phyloP scores from a whole-genome alignment of 768 basidiomycete species.

The Jaapia argillacea region DNA sequence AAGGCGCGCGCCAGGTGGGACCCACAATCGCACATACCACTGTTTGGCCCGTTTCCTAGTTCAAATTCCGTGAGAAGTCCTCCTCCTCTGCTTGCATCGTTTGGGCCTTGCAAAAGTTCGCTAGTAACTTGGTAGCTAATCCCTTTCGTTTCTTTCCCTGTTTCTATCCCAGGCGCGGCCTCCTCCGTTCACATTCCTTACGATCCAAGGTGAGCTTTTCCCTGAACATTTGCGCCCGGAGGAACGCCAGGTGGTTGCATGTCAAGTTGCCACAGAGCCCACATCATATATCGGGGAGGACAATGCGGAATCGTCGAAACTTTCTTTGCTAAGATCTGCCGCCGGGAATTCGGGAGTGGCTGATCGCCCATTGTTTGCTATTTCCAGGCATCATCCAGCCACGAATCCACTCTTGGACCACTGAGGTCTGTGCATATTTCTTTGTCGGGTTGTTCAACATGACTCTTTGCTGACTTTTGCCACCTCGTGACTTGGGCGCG shows the following conservation, averaged over 20 bases:
- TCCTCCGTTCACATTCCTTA: slow-evolving; percentile 63
- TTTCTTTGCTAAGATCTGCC: too few relatives aligned
- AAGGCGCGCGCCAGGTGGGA: neutral
- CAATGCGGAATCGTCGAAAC: too few relatives aligned
- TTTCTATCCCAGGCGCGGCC: slow-evolving; percentile 49
- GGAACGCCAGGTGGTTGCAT: neutral
- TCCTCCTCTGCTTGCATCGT: neutral
- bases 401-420: neutral
- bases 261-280: too few relatives aligned
- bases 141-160: slow-evolving; percentile 2
- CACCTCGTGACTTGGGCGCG: neutral
- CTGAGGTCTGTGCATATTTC: neutral
- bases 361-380: neutral
- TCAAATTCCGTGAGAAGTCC: neutral
- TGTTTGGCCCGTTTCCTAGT: neutral
- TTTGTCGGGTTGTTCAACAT: too few relatives aligned
- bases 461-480: neutral
- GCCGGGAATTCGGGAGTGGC: too few relatives aligned
- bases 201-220: slow-evolving; percentile 35
- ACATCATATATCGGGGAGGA: too few relatives aligned
- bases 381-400: too few relatives aligned
- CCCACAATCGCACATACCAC: neutral
- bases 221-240: slow-evolving; percentile 8
- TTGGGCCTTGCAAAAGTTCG: neutral
- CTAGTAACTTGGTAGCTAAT: neutral